phyloP scores from a whole-genome alignment of 805 yeast species.

The Candida oleophila region DNA sequence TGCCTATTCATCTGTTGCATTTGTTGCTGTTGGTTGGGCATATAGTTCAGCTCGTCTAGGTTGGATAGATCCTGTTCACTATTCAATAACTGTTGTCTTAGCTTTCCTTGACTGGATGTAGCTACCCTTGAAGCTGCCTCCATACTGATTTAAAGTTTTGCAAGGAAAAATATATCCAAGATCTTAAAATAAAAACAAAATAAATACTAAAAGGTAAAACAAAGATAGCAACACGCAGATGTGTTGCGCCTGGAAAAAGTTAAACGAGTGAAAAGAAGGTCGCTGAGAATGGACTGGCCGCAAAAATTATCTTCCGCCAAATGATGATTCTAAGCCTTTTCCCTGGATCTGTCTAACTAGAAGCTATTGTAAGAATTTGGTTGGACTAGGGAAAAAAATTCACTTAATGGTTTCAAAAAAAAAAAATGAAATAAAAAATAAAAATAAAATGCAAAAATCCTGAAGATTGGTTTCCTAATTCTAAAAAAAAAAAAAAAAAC shows the following conservation, averaged over 20 bases:
- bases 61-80: conserved; percentile 26
- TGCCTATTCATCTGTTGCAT: no score
- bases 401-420: background rate
- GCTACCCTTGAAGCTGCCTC: conserved; percentile 22
- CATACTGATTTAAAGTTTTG: conserved; percentile 11
- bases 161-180: background rate
- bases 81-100: conserved; percentile 33
- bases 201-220: background rate
- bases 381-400: background rate
- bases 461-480: background rate
- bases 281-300: background rate
- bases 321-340: no score
- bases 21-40: background rate
- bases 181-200: no score
- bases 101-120: conserved; percentile 18
- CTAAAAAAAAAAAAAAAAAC: background rate
- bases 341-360: background rate
- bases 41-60: conserved; percentile 2
- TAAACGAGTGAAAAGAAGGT: background rate
- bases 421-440: conserved; percentile 1
- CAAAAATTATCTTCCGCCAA: no score
- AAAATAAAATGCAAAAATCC: background rate
- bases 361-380: no score
- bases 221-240: background rate
- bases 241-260: background rate